Evolutionary conservation across 2,329 filamentous ascomycete genomes (phyloP), one percentile per base, ranked within the genome.

Genomic region (Nemania abortiva): DNA sequence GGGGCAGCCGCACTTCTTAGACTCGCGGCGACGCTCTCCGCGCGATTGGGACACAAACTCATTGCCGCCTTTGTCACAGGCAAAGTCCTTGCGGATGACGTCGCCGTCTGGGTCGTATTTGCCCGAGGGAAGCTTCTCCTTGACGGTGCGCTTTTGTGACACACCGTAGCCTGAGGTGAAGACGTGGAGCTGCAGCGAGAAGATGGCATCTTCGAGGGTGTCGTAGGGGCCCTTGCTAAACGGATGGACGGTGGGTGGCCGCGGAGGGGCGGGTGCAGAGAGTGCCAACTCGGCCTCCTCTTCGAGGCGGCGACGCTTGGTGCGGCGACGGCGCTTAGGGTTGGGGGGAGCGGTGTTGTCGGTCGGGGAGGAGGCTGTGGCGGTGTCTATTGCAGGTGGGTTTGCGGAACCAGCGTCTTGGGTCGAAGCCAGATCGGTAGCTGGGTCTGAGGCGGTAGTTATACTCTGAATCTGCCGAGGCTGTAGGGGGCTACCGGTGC

Each of bases 101-200:
- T 72, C 69, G 52, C 76, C 76, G 3, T 71, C 73, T 1, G 76
- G 75, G 56, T 78, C 75, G 65, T 78, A 78, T n/a, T 74, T 74
- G 20, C 76, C 76, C 56, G 75, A 75, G 11, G 75, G 71, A 2
- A 76, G 75, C 70, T 78, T 78, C 71, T 77, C 75, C 56, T 76
- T 76, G 27, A 78, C 75, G 7, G 75, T 77, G 13, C 76, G 76
- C 71, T 77, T 77, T 55, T 78, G 76, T 59, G 74, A 76, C n/a
- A 78, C 75, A 6, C 76, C 76, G 59, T 76, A 77, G 34, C 76
- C 76, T n/a, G 75, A 76, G 37, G 71, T 76, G 63, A 78, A 78
- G 27, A 77, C 75, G 67, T 77, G 74, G 3, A 75, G 69, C 65
- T 78, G 76, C 20, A 78, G 70, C n/a, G 72, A 65, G 70, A 77